Base-by-base conservation (phyloP, 176 grass and related monocot genomes). In the Saccharum officinarum region DNA sequence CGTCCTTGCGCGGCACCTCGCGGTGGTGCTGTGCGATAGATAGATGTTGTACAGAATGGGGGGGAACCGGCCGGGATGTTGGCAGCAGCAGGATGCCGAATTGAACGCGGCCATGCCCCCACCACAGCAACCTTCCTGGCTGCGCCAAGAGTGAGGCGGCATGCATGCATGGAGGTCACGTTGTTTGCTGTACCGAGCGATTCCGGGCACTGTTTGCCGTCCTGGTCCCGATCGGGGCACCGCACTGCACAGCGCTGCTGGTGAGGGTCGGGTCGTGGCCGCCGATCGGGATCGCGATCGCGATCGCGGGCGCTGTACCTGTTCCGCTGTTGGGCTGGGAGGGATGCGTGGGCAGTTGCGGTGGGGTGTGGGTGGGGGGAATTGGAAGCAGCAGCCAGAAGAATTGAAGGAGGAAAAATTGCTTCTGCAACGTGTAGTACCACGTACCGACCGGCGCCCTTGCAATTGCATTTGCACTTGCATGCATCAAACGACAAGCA, bases 171-270 rank as follows among this genome's bases (percentile, higher is more conserved):
- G 16, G 38, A 30, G 20, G 63, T 39, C 75, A 75, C 57, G 87
- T 84, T 84, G 8, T 45, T 57, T 34, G n/a, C 75, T 59, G 76
- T 84, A 28, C 85, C 23, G 10, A 3, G 3, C 74, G 69, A 44
- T 81, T 57, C 67, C 41, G 86, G n/a, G 1, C 41, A 30, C 86
- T 61, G n/a, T 42, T 31, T 25, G 73, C 34, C 6, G 10, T 64
- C 25, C 61, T 64, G 77, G 77, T 80, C 77, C 77, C 33, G 69
- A 16, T 74, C 71, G n/a, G n/a, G 40, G 40, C 40, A 42, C 40
- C 1, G 8, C 40, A 42, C 40, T 8, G 8, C 75, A 71, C 50
- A 71, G 67, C 60, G 6, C 44, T 17, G 5, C 26, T 78, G 67
- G 52, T 12, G 18, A 16, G 37, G 68, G 83, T 9, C 34, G 20